These are phyloP conservation scores for Acorus gramineus DNA, from an alignment of 106 monocot genomes.

Conservation along the genomic window DNA sequence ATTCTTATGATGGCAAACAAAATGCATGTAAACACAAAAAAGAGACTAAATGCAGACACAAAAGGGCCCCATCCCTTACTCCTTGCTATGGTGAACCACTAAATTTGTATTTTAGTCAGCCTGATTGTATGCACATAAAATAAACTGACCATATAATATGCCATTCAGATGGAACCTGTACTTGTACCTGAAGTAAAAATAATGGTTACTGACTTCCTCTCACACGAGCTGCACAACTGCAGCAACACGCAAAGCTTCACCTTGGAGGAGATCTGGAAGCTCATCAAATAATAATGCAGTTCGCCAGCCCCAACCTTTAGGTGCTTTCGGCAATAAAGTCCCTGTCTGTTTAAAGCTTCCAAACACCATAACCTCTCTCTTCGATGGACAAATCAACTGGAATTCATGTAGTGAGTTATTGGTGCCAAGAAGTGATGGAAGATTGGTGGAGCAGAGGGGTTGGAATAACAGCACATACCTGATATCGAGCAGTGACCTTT, in stretches of 20 bases:
- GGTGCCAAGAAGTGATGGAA: background rate
- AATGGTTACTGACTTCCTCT: slow-evolving; percentile 1
- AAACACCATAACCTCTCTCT: slow-evolving; percentile 93
- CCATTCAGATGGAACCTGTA: too few relatives aligned
- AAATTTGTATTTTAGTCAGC: too few relatives aligned
- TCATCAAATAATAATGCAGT: slow-evolving; percentile 92
- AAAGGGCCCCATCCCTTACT: too few relatives aligned
- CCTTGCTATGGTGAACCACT: too few relatives aligned
- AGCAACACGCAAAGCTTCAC: slow-evolving; percentile 65
- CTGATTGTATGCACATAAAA: too few relatives aligned
- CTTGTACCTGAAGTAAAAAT: too few relatives aligned
- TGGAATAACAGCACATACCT: slow-evolving; percentile 34
- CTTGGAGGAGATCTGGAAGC: slow-evolving; percentile 84
- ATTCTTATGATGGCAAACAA: too few relatives aligned
- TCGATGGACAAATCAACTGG: slow-evolving; percentile 95
- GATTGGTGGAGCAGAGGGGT: background rate
- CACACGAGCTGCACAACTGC: slow-evolving; percentile 91
- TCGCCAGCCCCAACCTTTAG: slow-evolving; percentile 99
- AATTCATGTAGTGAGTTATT: background rate
- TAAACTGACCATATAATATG: too few relatives aligned
- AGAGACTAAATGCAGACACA: too few relatives aligned
- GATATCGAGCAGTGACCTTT: slow-evolving; percentile 96
- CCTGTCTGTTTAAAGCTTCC: slow-evolving; percentile 92
- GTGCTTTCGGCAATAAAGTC: slow-evolving; percentile 86
- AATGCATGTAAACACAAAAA: too few relatives aligned